Evolutionary conservation across 2,329 filamentous ascomycete genomes (phyloP).

Genomic region (Pseudocercospora pini-densiflorae): DNA sequence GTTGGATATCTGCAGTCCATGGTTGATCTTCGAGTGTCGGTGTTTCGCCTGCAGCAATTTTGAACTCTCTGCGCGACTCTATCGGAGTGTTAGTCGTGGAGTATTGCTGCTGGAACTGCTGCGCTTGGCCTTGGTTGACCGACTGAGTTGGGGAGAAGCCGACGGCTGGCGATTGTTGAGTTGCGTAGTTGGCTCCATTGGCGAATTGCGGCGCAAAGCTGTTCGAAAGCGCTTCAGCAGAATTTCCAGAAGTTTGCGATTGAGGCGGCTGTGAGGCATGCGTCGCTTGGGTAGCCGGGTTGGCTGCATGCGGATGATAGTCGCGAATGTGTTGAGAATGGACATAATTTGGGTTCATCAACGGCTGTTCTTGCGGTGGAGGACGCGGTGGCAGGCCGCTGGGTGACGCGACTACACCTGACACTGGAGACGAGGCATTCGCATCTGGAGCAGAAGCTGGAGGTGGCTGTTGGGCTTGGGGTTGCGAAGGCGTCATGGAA

Average conservation of each 20-base stretch:
- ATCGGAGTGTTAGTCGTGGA: constrained; percentile 23
- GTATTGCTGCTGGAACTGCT: constrained; percentile 15
- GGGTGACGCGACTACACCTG: constrained; percentile 38
- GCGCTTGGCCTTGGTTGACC: not conserved
- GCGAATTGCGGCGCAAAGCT: constrained; percentile 24
- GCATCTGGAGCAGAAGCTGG: constrained; percentile 32
- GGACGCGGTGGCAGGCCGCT: constrained; percentile 53
- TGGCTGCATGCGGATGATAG: constrained; percentile 54
- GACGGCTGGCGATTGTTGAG: constrained; percentile 13
- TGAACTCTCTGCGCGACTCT: constrained; percentile 37
- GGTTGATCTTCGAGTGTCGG: constrained; percentile 52
- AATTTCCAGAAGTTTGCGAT: constrained; percentile 34
- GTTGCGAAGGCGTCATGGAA: constrained; percentile 36
- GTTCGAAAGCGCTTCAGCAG: constrained; percentile 25
- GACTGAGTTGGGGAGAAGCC: constrained; percentile 3
- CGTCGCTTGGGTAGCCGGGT: constrained; percentile 41
- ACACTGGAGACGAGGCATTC: constrained; percentile 37
- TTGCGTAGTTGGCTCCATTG: constrained; percentile 11
- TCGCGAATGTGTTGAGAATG: constrained; percentile 55
- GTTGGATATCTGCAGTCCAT: constrained; percentile 64
- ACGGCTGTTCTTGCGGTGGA: constrained; percentile 54
- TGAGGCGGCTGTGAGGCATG: constrained; percentile 17
- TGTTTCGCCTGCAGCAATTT: constrained; percentile 35
- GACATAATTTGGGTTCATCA: constrained; percentile 54
- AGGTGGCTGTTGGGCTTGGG: constrained; percentile 33